Evolutionary conservation across 1,284 basidiomycete genomes (phyloP).

Genomic region (Cystobasidium sp.): DNA sequence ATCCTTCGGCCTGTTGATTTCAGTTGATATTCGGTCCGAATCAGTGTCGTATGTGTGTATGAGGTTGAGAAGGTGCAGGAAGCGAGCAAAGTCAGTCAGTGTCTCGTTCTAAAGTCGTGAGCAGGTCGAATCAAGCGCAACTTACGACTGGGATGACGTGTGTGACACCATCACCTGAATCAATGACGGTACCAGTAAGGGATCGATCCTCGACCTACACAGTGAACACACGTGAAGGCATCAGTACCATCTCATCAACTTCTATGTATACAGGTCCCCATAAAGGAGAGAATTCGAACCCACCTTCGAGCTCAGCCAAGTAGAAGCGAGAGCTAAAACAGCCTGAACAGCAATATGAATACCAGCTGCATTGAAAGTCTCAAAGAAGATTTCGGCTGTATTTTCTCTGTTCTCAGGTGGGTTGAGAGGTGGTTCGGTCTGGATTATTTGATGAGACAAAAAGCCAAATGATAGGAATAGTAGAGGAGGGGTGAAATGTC

Average conservation of each 20-base stretch:
- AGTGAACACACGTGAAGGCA: background rate
- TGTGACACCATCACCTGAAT: conserved; percentile 98
- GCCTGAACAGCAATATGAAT: conserved; percentile 99
- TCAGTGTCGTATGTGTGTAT: background rate
- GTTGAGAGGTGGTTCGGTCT: conserved; percentile 99
- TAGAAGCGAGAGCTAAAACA: conserved; percentile 96
- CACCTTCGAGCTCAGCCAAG: conserved; percentile 93
- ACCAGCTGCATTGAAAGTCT: conserved; percentile 60
- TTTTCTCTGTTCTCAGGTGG: conserved; percentile 98
- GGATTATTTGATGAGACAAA: background rate
- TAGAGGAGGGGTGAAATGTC: background rate
- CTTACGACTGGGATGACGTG: conserved; percentile 88
- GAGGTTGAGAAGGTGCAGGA: too few species aligned
- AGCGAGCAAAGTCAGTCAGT: too few species aligned
- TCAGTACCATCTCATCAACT: background rate
- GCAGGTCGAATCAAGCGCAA: conserved; percentile 7
- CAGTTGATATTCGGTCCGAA: background rate
- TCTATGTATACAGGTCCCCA: background rate
- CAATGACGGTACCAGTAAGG: conserved; percentile 86
- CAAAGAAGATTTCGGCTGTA: conserved; percentile 99
- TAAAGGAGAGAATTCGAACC: conserved; percentile 54
- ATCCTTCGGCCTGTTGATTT: conserved; percentile 74
- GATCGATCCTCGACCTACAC: conserved; percentile 49
- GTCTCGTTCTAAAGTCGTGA: background rate
- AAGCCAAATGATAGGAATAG: background rate